Evolutionary conservation across 257 asterid genomes (phyloP).

Genomic region (Ballota nigra): DNA sequence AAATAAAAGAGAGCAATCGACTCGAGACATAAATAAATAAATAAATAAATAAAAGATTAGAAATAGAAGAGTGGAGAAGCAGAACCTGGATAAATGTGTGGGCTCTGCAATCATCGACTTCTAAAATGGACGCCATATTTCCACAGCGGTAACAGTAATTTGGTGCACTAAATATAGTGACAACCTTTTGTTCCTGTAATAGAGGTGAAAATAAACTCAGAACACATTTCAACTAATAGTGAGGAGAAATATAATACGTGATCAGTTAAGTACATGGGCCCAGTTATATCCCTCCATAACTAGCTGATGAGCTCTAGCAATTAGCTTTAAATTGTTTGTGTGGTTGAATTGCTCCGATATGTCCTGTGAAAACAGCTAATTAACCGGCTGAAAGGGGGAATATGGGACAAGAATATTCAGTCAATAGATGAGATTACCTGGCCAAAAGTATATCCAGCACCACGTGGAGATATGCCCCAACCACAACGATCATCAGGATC

Average conservation of each 20-base stretch:
- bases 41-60: no score
- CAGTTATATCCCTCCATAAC: constrained; percentile 93
- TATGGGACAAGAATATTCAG: neutral
- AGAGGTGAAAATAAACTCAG: constrained; percentile 12
- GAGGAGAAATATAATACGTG: neutral
- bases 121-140: constrained; percentile 82
- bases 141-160: constrained; percentile 88
- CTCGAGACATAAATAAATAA: neutral
- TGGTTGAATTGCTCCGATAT: constrained; percentile 85
- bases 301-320: constrained; percentile 91
- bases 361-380: constrained; percentile 43
- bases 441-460: constrained; percentile 90
- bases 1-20: neutral
- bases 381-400: neutral
- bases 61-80: constrained; percentile 6
- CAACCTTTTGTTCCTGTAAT: constrained; percentile 77
- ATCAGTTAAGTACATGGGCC: constrained; percentile 60
- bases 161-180: constrained; percentile 79
- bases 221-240: neutral
- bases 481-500: constrained; percentile 92
- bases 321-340: constrained; percentile 67
- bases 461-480: constrained; percentile 92
- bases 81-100: constrained; percentile 74
- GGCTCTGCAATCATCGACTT: constrained; percentile 76
- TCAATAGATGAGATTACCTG: constrained; percentile 41